Evolutionary conservation across 768 basidiomycete species (phyloP).

Genomic region (Termitomyces eurrhizus): DNA sequence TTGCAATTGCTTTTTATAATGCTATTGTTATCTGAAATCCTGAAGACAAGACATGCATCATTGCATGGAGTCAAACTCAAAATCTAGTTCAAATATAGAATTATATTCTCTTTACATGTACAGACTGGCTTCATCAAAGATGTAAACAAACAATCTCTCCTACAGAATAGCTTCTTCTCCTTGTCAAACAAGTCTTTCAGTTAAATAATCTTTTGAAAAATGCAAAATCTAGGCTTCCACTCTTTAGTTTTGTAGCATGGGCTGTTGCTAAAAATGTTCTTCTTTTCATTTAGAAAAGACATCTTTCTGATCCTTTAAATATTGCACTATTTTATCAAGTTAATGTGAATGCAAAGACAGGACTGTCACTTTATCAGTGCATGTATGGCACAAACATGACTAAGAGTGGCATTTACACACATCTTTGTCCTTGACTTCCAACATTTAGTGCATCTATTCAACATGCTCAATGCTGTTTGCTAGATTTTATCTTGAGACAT

Average conservation of each 20-base stretch:
- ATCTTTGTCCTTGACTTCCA: conserved; percentile 19
- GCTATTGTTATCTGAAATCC: conserved; percentile 22
- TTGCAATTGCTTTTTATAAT: conserved; percentile 21
- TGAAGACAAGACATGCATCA: conserved; percentile 19
- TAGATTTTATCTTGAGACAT: conserved; percentile 22
- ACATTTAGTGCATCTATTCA: conserved; percentile 18
- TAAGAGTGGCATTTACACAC: conserved; percentile 33
- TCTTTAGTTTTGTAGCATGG: conserved; percentile 29
- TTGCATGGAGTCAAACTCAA: conserved; percentile 15
- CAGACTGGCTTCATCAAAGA: conserved; percentile 23
- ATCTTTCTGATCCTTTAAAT: conserved; percentile 29
- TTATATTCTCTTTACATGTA: conserved; percentile 3
- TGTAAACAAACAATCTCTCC: conserved; percentile 28
- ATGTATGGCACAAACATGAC: conserved; percentile 28
- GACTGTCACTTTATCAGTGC: conserved; percentile 19
- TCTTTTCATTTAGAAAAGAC: conserved; percentile 18
- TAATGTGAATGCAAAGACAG: conserved; percentile 16
- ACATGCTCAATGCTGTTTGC: conserved; percentile 18
- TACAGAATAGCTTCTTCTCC: conserved; percentile 22
- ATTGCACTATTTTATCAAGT: conserved; percentile 19
- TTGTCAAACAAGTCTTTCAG: conserved; percentile 18
- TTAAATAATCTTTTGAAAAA: conserved; percentile 31
- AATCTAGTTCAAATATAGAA: conserved; percentile 5
- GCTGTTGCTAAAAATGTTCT: conserved; percentile 25
- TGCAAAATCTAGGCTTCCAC: conserved; percentile 19